phyloP scores from a whole-genome alignment of 306 rosid species.

The Urtica urens region DNA sequence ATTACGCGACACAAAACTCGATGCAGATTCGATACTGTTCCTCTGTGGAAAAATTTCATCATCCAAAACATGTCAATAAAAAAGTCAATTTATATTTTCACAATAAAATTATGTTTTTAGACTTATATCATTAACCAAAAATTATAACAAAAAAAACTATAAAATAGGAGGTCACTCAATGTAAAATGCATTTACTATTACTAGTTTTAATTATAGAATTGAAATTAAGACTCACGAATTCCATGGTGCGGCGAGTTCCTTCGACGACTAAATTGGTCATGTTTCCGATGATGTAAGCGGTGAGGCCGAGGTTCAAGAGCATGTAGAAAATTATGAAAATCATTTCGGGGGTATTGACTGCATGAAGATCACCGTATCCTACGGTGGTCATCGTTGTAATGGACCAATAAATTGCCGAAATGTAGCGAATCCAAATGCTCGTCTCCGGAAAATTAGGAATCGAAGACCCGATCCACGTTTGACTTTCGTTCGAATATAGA shows the following conservation, averaged over 20 bases:
- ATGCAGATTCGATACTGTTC: slow-evolving; percentile 77
- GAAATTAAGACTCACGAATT: slow-evolving; percentile 46
- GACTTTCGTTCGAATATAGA: slow-evolving; percentile 46
- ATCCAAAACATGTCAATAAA: too few species aligned
- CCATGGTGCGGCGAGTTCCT: slow-evolving; percentile 96
- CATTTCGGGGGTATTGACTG: slow-evolving; percentile 72
- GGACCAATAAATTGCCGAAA: slow-evolving; percentile 85
- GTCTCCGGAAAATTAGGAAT: slow-evolving; percentile 60
- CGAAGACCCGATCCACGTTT: slow-evolving; percentile 79
- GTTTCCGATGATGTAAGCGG: slow-evolving; percentile 96
- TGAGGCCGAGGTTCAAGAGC: slow-evolving; percentile 90
- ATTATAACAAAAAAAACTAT: background rate
- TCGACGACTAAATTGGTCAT: slow-evolving; percentile 93
- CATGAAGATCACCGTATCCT: slow-evolving; percentile 93
- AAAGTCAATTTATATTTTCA: too few species aligned
- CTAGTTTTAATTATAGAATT: too few species aligned
- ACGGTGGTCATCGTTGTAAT: slow-evolving; percentile 91
- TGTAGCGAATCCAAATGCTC: slow-evolving; percentile 52
- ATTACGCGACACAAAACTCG: slow-evolving; percentile 69
- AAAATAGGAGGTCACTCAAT: too few species aligned
- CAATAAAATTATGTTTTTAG: too few species aligned
- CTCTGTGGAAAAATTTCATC: too few species aligned
- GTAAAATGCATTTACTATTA: too few species aligned
- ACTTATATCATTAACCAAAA: background rate
- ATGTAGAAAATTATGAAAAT: slow-evolving; percentile 74